These are phyloP conservation scores for Colletotrichum tanaceti DNA, from an alignment of 2,329 filamentous ascomycete species.

Conservation along the genomic window DNA sequence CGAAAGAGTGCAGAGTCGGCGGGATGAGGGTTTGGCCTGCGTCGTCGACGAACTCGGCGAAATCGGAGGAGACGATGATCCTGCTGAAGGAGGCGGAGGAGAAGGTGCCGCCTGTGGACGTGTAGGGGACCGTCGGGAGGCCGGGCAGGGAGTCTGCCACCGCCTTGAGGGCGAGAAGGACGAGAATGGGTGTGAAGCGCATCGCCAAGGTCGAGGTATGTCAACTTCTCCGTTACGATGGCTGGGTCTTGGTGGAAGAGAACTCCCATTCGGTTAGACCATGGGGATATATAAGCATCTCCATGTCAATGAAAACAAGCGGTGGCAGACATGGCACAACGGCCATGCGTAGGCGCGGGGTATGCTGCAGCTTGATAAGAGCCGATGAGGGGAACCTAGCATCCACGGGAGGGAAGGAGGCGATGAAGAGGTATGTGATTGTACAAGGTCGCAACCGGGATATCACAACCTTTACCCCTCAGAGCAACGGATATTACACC, in stretches of 20 bases:
- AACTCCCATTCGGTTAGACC: fast-evolving
- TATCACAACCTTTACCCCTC: not conserved
- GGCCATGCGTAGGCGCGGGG: not conserved
- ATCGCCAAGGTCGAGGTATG: not conserved
- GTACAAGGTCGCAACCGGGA: conserved; percentile 13
- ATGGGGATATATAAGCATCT: not conserved
- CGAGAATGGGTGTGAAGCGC: not conserved
- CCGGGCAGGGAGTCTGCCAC: conserved; percentile 39
- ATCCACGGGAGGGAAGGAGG: not conserved
- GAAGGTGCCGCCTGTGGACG: conserved; percentile 44
- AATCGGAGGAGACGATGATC: conserved; percentile 59
- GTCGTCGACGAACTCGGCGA: conserved; percentile 55
- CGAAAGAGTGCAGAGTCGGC: conserved; percentile 61
- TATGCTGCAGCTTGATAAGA: too few species aligned
- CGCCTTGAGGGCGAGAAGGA: conserved; percentile 1
- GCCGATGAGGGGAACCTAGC: conserved; percentile 9
- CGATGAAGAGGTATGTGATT: conserved; percentile 6
- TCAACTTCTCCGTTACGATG: not conserved
- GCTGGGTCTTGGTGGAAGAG: not conserved
- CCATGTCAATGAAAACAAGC: not conserved
- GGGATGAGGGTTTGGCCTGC: conserved; percentile 63
- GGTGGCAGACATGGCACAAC: not conserved
- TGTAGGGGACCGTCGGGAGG: conserved; percentile 53
- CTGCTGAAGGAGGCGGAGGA: conserved; percentile 45
- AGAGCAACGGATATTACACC: not conserved